Conservation (phyloP, 1,284 basidiomycete genomes). For the Melampsora americana region DNA sequence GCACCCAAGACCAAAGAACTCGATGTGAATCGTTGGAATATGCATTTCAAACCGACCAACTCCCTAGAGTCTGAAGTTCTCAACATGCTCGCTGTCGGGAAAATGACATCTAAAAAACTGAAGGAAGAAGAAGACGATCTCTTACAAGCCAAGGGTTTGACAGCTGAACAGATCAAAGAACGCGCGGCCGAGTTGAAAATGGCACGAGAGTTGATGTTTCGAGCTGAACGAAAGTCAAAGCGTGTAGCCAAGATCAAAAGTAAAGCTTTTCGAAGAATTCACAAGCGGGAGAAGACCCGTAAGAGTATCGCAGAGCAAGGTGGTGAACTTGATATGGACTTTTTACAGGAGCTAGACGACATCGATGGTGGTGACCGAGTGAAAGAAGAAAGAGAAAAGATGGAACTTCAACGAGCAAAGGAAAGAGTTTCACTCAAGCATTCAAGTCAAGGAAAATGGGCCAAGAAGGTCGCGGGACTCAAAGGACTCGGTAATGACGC, state of each 20-base stretch:
- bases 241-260: slow-evolving; percentile 92
- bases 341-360: slow-evolving; percentile 31
- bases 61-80: slow-evolving; percentile 75
- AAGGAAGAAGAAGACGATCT: slow-evolving; percentile 66
- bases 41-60: slow-evolving; percentile 64
- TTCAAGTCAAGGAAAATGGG: slow-evolving; percentile 54
- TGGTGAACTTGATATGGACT: slow-evolving; percentile 41
- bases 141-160: slow-evolving; percentile 59
- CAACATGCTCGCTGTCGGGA: slow-evolving; percentile 69
- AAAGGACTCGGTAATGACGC: slow-evolving; percentile 49
- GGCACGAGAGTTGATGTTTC: slow-evolving; percentile 84
- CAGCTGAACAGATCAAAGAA: slow-evolving; percentile 27
- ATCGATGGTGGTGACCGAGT: slow-evolving; percentile 38
- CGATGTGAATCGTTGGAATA: slow-evolving; percentile 23
- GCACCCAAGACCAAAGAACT: neutral
- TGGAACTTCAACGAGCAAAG: slow-evolving; percentile 47
- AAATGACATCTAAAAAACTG: slow-evolving; percentile 60
- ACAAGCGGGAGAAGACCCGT: slow-evolving; percentile 61
- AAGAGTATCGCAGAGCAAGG: slow-evolving; percentile 59
- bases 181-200: slow-evolving; percentile 72
- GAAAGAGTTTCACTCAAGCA: slow-evolving; percentile 54
- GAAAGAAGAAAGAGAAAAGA: slow-evolving; percentile 28
- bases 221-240: slow-evolving; percentile 85
- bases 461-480: slow-evolving; percentile 49
- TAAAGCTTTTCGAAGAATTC: slow-evolving; percentile 83